Base-by-base conservation (phyloP, 352 stramenopile genomes). In the Thraustochytrium striatum region DNA sequence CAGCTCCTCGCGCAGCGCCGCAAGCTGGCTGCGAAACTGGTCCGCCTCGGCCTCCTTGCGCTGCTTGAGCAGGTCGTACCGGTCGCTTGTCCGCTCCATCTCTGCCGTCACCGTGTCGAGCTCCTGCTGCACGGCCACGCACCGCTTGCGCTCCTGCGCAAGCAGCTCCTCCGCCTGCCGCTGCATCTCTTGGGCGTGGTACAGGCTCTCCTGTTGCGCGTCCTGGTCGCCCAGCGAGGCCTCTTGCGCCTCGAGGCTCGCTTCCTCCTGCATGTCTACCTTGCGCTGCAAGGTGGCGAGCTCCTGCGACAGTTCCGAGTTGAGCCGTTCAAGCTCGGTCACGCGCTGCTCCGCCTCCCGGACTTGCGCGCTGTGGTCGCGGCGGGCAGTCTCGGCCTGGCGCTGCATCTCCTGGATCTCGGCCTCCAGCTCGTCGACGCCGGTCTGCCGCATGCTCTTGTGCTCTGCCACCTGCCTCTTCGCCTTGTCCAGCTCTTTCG, bases 81-180 rank as follows among this genome's bases (percentile, higher is more conserved):
- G 65, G 11, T 30, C 2, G 5, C 28, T 30, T 19, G 30, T 32
- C 21, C 65, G 44, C 41, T 75, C 65, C 35, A 41, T 5, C 35
- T 75, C 65, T 7, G 52, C 65, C 1, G 8, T 30, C 16, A 43
- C 19, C 9, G 44, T 38, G 7, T 75, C 65, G 5, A 75, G 2
- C 8, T 75, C 65, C 47, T 75, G 65, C 35, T 75, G 65, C 16
- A 61, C 8, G 21, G 8, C 7, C 16, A 25, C 32, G 35, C 25
- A n/a, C 9, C 65, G 44, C 43, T 38, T 30, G 19, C 65, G 43
- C 65, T 75, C 65, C 28, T 72, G 41, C 2, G 65, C 65, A 3
- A 75, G 25, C n/a, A 75, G 61, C 52, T 75, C 65, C 65, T 75
- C 65, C 0, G 65, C 44, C 21, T 68, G 65, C 19, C 65, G 32